Base-by-base conservation (phyloP, 805 yeast genomes). In the Komagataella ulmi region DNA sequence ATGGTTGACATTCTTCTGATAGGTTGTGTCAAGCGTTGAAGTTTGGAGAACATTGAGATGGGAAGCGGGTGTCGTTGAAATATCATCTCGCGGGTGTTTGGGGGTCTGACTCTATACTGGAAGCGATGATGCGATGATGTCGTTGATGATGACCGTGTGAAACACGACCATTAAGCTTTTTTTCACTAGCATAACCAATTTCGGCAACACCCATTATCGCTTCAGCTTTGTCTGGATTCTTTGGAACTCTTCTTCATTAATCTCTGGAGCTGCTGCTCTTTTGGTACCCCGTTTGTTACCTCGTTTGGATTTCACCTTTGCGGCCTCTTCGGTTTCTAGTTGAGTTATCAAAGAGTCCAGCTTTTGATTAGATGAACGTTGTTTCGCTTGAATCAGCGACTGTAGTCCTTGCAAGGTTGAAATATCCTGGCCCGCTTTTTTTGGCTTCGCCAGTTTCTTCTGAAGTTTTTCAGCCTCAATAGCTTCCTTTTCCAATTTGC, bases 401-500 rank as follows among this genome's bases (percentile, higher is more conserved):
- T 30, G 40, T 30, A 30, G 40, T 50, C 52, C 7, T 54, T 49
- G 6, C 53, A 44, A 14, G n/a, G 21, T 44, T 14, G 46, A 19
- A 18, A 44, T 24, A 45, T 47, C 17, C 54, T 24, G 48, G 49
- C 43, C 52, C 50, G n/a, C 52, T 23, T 57, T 56, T 50, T 60
- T 69, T 12, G 58, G 73, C 61, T 62, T 65, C 45, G 49, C 40
- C 60, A 68, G 66, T 55, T 66, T 64, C 54, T 67, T 61, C 55
- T 73, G 72, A 55, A 76, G 61, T 54, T 68, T 69, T 53, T 74
- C 78, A 0, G 86, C 87, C 59, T 83, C 82, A 54, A 73, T 72
- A 2, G 88, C 83, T 58, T 85, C 89, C 54, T 75, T 80, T 12
- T 80, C 81, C 54, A 78, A 69, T 49, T 70, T 66, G 53, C 78